Evolutionary conservation across 306 rosid genomes (phyloP), one percentile per base, ranked within the genome.

Genomic region (Gastrolobium bilobum): DNA sequence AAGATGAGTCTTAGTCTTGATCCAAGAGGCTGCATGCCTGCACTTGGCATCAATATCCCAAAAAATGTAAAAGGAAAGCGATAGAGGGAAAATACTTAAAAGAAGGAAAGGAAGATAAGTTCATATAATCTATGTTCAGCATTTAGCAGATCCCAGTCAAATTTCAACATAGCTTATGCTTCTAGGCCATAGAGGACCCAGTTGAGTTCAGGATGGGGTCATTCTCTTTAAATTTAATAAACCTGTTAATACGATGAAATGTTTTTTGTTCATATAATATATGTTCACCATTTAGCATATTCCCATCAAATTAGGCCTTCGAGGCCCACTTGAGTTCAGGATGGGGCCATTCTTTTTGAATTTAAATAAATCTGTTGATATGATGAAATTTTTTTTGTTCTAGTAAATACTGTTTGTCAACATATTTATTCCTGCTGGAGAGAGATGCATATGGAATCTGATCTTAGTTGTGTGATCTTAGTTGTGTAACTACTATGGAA

Each of bases 101-200:
- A 68, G 47, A 60, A 48, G 54, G 73, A 43, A 43, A 40, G 47
- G 4, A 34, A 59, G 42, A 68, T 61, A 79, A 53, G 53, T 64
- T 54, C 52, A 44, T 64, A 69, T 10, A 9, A 31, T 54, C 38
- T 71, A 29, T 8, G 66, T 72, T 79, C 46, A 58, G 60, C 68
- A 71, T 51, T 57, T 33, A 71, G 68, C 68, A 68, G 31, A 77
- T 80, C 43, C 52, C 60, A 10, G 73, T 67, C 84, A 66, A 73
- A 66, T 74, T 79, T 51, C 68, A 79, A 71, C 6, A 29, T 54
- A 38, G 66, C 42, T 48, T 54, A 33, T 47, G 66, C 51, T 64
- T 76, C 37, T 10, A 43, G 70, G 47, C 65, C 61, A 59, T 39
- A 51, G 6, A 58, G 39, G 77, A 54, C 52, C 42, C 37, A 61